Evolutionary conservation across 805 yeast genomes (phyloP), one percentile per base, ranked within the genome.

Genomic region (Saccharomycopsis capsularis): DNA sequence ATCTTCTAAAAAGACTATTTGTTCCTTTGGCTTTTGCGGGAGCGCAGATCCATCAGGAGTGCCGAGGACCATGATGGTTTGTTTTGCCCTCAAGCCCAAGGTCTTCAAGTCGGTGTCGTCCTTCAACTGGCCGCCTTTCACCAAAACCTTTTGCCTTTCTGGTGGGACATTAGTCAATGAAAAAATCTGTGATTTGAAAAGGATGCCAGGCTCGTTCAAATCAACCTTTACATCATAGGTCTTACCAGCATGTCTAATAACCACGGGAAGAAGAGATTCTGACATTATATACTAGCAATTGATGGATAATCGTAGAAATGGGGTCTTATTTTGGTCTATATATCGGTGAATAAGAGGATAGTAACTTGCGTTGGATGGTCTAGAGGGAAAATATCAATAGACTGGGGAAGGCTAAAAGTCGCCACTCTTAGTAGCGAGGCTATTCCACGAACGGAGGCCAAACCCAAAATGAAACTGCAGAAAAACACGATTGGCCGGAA

Each of bases 11-110:
- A 86, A 85, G 25, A 77, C 78, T 43, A 70, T 72, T 51, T 74
- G 71, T 11, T 69, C 73, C 13, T 70, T 70, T 13, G 85, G 85
- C 32, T 75, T 73, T 13, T 50, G 53, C 13, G 55, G 55, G 40
- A 52, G 42, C 15, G 54, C 53, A 70, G 69, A 6, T 68, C 62
- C 54, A 79, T 85, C 93, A 2, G 96, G 91, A 1, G 97, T 83
- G 22, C 99, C 99, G 49, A 93, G 71, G 50, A 93, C 86, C 95
- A 93, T 85, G 21, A 91, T 70, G 13, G 78, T 70, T 56, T 83
- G 85, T 30, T 77, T 78, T 21, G 77, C 71, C 59, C 83, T 85
- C 54, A 90, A 61, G 23, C 71, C 75, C 45, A 84, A 70, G 3
- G 67, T 57, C 9, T 68, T 60, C 46, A 86, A 65, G 4, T 58